Conservation (phyloP, 2,329 filamentous ascomycete genomes). For the Colletotrichum siamense region DNA sequence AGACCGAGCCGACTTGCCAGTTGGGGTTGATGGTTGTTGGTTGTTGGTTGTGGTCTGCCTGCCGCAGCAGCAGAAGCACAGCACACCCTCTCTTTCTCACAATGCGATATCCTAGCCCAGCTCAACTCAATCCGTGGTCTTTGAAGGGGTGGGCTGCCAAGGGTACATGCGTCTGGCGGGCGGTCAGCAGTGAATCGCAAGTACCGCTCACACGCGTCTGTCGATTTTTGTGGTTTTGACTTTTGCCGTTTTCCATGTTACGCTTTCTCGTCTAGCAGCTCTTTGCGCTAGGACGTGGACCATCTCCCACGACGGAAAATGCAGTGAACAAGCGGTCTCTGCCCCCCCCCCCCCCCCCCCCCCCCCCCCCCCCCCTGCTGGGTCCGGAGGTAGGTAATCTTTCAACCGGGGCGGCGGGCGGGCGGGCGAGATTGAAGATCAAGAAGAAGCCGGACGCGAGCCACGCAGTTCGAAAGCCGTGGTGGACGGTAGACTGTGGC, state of each 20-base stretch:
- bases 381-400: not conserved
- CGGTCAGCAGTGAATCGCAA: not conserved
- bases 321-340: not conserved
- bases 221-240: not conserved
- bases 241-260: not conserved
- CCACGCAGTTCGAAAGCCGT: not conserved
- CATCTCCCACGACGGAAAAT: not conserved
- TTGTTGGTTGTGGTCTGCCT: not conserved
- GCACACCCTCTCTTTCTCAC: not conserved
- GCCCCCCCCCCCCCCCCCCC: not conserved
- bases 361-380: not conserved
- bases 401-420: not conserved
- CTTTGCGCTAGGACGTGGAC: not conserved
- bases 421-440: not conserved
- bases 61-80: not conserved
- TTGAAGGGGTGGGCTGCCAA: not conserved
- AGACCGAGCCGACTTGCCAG: not conserved
- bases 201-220: not conserved
- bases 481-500: not conserved
- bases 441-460: not conserved
- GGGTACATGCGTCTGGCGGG: not conserved
- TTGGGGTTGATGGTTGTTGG: not conserved
- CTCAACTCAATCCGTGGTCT: conserved; percentile 6
- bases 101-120: not conserved
- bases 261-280: not conserved